These are phyloP conservation scores for Panellus pusillus DNA, from an alignment of 768 basidiomycete genomes.

Conservation along the genomic window DNA sequence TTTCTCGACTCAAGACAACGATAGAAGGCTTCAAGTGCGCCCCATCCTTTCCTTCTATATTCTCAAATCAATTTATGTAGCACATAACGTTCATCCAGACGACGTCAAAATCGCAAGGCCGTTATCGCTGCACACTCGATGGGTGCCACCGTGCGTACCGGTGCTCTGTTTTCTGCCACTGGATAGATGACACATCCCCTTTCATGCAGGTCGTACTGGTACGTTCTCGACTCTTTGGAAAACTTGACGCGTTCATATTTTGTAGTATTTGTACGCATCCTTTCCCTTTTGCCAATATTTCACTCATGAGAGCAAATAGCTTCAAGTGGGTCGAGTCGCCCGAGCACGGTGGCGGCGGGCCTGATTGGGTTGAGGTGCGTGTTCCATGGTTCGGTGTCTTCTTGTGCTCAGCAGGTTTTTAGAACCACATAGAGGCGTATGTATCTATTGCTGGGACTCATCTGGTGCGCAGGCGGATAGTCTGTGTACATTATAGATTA, in stretches of 20 bases:
- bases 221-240: slow-evolving; percentile 24
- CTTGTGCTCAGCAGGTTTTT: slow-evolving; percentile 3
- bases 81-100: slow-evolving; percentile 39
- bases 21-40: slow-evolving; percentile 79
- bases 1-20: slow-evolving; percentile 74
- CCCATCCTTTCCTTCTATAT: background rate
- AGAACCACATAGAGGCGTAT: slow-evolving; percentile 86
- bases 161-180: background rate
- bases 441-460: slow-evolving; percentile 86
- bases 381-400: background rate
- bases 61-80: background rate
- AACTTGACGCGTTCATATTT: slow-evolving; percentile 2
- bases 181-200: background rate
- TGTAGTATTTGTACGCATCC: slow-evolving; percentile 80
- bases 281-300: background rate
- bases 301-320: slow-evolving; percentile 38
- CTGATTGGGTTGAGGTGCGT: slow-evolving; percentile 86
- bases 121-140: slow-evolving; percentile 87
- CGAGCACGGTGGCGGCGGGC: slow-evolving; percentile 76
- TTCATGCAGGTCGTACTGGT: slow-evolving; percentile 49
- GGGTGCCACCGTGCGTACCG: slow-evolving; percentile 67
- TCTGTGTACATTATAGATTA: background rate
- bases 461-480: slow-evolving; percentile 48
- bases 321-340: slow-evolving; percentile 97
- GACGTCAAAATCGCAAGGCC: slow-evolving; percentile 70